Percentiles rank a stretch among this genome's conserved stretches.
Conservation (phyloP, 805 yeast species). For the Candida hungchunana region DNA sequence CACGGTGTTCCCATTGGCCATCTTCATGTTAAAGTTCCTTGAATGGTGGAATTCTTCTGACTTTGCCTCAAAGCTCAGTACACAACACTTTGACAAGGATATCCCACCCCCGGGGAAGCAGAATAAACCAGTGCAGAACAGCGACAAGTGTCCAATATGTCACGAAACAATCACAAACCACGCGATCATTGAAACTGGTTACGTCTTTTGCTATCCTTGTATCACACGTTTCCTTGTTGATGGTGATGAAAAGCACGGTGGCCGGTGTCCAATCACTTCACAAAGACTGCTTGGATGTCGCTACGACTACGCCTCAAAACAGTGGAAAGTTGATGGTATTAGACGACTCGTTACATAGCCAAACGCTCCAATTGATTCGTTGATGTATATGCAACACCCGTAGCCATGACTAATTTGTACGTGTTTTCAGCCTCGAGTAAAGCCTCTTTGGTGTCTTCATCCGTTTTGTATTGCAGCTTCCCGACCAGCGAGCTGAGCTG, state of each 20-base stretch:
- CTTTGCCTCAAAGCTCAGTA: slow-evolving; percentile 54
- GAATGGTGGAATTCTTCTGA: slow-evolving; percentile 93
- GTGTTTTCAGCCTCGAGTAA: slow-evolving; percentile 23
- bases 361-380: no score
- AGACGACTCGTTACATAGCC: slow-evolving; percentile 63
- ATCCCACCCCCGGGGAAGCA: slow-evolving; percentile 38
- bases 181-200: slow-evolving; percentile 87
- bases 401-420: slow-evolving; percentile 16
- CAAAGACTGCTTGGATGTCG: slow-evolving; percentile 66
- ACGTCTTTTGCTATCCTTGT: slow-evolving; percentile 85
- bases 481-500: slow-evolving; percentile 19
- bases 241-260: slow-evolving; percentile 45
- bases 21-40: slow-evolving; percentile 74
- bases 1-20: slow-evolving; percentile 71
- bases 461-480: slow-evolving; percentile 20
- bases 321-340: slow-evolving; percentile 73
- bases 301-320: slow-evolving; percentile 50
- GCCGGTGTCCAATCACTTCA: slow-evolving; percentile 83
- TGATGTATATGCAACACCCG: slow-evolving; percentile 20
- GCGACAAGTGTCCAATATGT: slow-evolving; percentile 66
- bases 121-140: slow-evolving; percentile 28
- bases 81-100: slow-evolving; percentile 37
- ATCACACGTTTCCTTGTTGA: slow-evolving; percentile 60
- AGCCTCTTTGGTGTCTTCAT: slow-evolving; percentile 11
- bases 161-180: slow-evolving; percentile 63